Base-by-base conservation (phyloP, 2,329 filamentous ascomycete species). In the Fusarium sarcochroum region DNA sequence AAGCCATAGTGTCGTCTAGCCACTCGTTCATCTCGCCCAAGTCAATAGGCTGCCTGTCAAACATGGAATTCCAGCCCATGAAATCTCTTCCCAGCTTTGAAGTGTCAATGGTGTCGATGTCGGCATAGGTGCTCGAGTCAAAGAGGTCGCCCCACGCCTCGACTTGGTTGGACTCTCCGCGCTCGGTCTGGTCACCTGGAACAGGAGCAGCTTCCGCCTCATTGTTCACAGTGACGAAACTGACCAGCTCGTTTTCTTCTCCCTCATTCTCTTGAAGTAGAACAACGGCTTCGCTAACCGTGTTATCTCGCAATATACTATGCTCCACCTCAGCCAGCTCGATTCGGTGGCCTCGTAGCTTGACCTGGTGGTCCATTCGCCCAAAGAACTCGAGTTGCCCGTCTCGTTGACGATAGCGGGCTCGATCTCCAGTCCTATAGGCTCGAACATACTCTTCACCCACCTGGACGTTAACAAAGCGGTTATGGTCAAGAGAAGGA, bases 31-130 rank as follows among this genome's bases (percentile, higher is more conserved):
- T 75, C 35, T 75, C 72, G 3, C 20, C 25, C 48, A 38, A 17
- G 30, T 53, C 23, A 17, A 63, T 63, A 23, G 30, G n/a, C 2
- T 21, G 52, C 9, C 72, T 70, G 41, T 75, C 68, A 25, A 74
- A 75, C 68, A 73, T 73, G 1, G 73, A 75, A 9, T 55, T 73
- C 74, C 73, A 75, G 0, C 72, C 72, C 2, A 63, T 51, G 25
- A 75, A 76, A 25, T 75, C 74, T 1, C 52, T 48, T 3, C 74
- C 74, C 11, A 73, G 57, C 7, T 37, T 54, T 5, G 47, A 27
- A 2, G 27, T 15, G 17, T 66, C 23, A 6, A 70, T 38, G 7
- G 49, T 37, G 27, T 30, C 7, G n/a, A 72, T 55, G 4, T 54
- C 50, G 14, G 41, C 30, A 37, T 72, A 74, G 3, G 51, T 58